These are phyloP conservation scores for Pugionium cornutum DNA, from an alignment of 345 rosid species.

Conservation along the genomic window DNA sequence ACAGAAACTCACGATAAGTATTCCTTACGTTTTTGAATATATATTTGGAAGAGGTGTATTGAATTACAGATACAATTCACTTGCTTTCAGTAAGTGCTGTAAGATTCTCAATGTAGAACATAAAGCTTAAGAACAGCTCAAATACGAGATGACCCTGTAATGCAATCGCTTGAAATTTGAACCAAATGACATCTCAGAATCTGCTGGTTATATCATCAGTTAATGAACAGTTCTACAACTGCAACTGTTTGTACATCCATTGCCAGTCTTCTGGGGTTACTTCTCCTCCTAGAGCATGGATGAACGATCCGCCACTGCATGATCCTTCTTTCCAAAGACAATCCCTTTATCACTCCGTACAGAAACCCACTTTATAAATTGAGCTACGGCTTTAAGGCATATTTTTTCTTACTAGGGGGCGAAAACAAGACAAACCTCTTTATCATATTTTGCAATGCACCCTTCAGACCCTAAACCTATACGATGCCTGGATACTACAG, in stretches of 20 bases:
- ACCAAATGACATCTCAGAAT: background rate
- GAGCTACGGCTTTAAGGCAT: no score
- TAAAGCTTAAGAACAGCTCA: slow-evolving; percentile 1
- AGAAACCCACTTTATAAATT: slow-evolving; percentile 57
- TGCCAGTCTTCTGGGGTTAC: slow-evolving; percentile 87
- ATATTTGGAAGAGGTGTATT: background rate
- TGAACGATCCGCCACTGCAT: slow-evolving; percentile 91
- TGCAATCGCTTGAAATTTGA: slow-evolving; percentile 20
- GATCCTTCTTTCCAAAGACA: slow-evolving; percentile 72
- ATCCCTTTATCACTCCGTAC: slow-evolving; percentile 80
- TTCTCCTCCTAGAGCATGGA: slow-evolving; percentile 87
- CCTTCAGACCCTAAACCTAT: slow-evolving; percentile 58
- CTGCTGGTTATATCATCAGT: background rate
- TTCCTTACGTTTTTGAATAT: background rate
- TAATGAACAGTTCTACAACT: slow-evolving; percentile 61
- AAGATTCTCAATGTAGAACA: slow-evolving; percentile 24
- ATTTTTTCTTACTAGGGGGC: no score
- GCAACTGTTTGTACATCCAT: slow-evolving; percentile 91
- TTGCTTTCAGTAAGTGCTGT: slow-evolving; percentile 21
- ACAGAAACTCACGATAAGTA: background rate
- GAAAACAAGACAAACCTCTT: slow-evolving; percentile 57
- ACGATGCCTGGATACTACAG: slow-evolving; percentile 85
- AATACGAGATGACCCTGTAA: background rate
- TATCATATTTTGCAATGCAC: slow-evolving; percentile 88
- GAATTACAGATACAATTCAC: slow-evolving; percentile 16